phyloP scores from a whole-genome alignment of 2,329 filamentous ascomycete genomes.

The Aureobasidium sp. region DNA sequence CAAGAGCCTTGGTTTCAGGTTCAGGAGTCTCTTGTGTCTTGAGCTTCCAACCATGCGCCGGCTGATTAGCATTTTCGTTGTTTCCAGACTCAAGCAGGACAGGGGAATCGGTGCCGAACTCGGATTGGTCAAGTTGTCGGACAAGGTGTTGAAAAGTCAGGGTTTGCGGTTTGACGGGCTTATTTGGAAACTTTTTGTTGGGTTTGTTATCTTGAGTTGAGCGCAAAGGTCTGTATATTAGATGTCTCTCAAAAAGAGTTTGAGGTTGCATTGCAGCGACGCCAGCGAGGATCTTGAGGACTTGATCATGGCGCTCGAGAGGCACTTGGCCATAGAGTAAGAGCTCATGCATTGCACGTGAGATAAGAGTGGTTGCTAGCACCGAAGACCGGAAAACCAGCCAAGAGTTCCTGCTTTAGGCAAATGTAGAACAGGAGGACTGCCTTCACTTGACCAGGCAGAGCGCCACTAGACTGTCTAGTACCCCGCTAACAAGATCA shows the following conservation, averaged over 20 bases:
- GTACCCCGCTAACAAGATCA: background rate
- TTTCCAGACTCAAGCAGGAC: background rate
- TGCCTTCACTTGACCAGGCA: background rate
- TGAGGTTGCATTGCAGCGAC: slow-evolving; percentile 55
- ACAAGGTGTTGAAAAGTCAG: slow-evolving; percentile 16
- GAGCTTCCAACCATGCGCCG: slow-evolving; percentile 4
- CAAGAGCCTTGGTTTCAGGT: slow-evolving; percentile 18
- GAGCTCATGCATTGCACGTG: slow-evolving; percentile 52
- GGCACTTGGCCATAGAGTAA: slow-evolving; percentile 55
- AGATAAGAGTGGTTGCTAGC: background rate
- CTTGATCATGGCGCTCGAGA: slow-evolving; percentile 50
- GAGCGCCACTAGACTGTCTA: background rate
- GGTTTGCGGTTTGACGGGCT: slow-evolving; percentile 14
- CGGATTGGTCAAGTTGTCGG: slow-evolving; percentile 29
- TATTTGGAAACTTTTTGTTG: slow-evolving; percentile 27
- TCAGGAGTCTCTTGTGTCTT: slow-evolving; percentile 17
- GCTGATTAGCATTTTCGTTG: slow-evolving; percentile 17
- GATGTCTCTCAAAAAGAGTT: slow-evolving; percentile 46
- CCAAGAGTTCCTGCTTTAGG: background rate
- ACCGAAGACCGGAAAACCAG: background rate
- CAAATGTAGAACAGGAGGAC: background rate
- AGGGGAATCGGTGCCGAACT: slow-evolving; percentile 25
- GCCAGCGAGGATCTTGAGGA: slow-evolving; percentile 55
- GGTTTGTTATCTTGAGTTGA: slow-evolving; percentile 37
- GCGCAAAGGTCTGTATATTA: slow-evolving; percentile 49